A percentile compares a stretch with the other conserved stretches of the same genome.
phyloP scores from a whole-genome alignment of 2,329 filamentous ascomycete genomes.

The Pseudogymnoascus sp. region DNA sequence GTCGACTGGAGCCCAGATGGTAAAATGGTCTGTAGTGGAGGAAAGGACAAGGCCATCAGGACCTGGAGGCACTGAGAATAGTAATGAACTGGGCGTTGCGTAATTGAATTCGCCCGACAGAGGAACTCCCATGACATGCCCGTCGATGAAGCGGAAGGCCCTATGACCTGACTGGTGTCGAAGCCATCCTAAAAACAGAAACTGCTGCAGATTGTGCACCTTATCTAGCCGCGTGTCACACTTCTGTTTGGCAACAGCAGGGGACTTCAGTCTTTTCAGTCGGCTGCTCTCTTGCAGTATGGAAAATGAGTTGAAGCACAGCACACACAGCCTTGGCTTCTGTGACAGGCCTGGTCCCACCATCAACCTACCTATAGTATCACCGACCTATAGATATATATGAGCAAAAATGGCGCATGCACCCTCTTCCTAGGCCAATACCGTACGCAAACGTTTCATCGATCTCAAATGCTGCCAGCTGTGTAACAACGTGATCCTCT shows the following conservation, averaged over 20 bases:
- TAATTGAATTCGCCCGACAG: not conserved
- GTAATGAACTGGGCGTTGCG: not conserved
- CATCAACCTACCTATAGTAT: not conserved
- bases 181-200: slow-evolving; percentile 8
- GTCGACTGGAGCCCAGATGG: slow-evolving; percentile 94
- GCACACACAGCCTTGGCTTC: not conserved
- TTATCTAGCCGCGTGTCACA: not conserved
- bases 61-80: slow-evolving; percentile 53
- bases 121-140: not conserved
- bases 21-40: slow-evolving; percentile 79
- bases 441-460: not conserved
- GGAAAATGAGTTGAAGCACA: not conserved
- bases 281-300: not conserved
- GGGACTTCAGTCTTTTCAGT: not conserved
- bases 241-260: not conserved
- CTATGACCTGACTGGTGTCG: not conserved
- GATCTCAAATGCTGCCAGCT: not conserved
- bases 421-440: not conserved
- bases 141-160: not conserved
- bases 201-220: slow-evolving; percentile 5
- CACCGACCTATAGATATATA: not conserved
- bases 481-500: not conserved
- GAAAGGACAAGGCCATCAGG: slow-evolving; percentile 76
- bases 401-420: slow-evolving; percentile 7
- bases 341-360: not conserved